Evolutionary conservation across 371 early-diverging fungal species (phyloP).

Genomic region (Mortierella sp.): DNA sequence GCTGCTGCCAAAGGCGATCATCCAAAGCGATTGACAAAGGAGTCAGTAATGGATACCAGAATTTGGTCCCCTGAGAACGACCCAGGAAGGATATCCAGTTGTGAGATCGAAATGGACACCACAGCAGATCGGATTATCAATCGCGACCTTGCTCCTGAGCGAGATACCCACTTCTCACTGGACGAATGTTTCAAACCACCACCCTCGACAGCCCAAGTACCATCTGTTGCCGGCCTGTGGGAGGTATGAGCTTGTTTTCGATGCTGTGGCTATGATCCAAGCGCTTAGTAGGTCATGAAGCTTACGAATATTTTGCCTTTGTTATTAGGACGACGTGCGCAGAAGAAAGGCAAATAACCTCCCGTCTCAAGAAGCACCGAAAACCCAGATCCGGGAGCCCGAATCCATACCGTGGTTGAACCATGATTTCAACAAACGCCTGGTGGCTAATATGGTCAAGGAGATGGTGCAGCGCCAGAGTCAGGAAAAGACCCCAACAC

Average conservation of each 20-base stretch:
- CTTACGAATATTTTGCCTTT: too few species aligned
- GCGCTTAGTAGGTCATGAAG: too few species aligned
- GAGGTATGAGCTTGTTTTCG: conserved; percentile 21
- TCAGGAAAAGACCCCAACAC: conserved; percentile 26
- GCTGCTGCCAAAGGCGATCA: conserved; percentile 21
- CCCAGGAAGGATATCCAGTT: conserved; percentile 64
- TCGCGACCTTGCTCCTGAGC: conserved; percentile 69
- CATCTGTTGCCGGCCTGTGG: conserved; percentile 45
- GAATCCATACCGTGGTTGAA: conserved; percentile 49
- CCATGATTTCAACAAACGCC: conserved; percentile 32
- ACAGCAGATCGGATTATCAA: conserved; percentile 77
- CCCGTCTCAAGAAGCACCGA: conserved; percentile 39
- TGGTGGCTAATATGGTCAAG: conserved; percentile 47
- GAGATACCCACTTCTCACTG: conserved; percentile 64
- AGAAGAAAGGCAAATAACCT: conserved; percentile 55
- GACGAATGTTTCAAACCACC: conserved; percentile 50
- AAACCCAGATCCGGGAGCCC: conserved; percentile 41
- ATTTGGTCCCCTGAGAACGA: conserved; percentile 48
- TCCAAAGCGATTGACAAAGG: conserved; percentile 39
- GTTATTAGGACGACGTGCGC: conserved; percentile 58
- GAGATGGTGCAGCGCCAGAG: conserved; percentile 39
- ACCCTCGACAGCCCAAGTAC: conserved; percentile 42
- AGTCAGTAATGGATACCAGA: conserved; percentile 30
- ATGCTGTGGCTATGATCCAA: neutral
- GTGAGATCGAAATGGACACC: conserved; percentile 87